Percentiles rank a stretch among this genome's conserved stretches.
Evolutionary conservation across 441 rosid species (phyloP).

Genomic region (Jatropha multifida): DNA sequence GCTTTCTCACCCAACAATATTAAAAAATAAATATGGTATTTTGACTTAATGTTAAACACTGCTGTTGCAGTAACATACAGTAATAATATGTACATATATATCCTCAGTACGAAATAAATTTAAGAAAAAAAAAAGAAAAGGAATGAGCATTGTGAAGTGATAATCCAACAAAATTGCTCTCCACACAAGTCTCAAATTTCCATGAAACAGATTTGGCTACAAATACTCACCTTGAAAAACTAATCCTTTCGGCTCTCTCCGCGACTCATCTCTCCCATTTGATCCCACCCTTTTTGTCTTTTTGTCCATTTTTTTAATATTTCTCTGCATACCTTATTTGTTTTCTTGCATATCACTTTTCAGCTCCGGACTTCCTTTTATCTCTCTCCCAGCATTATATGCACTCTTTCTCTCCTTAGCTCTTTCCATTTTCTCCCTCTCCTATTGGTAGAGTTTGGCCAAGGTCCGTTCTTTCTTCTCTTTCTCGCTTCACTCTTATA

Average conservation of each 20-base stretch:
- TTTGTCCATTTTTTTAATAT: neutral
- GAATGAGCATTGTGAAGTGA: neutral
- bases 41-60: too few relatives aligned
- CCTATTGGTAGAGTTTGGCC: conserved; percentile 13
- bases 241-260: conserved; percentile 17
- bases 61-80: too few relatives aligned
- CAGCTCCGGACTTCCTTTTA: neutral
- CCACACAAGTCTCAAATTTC: conserved; percentile 21
- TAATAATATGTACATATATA: too few relatives aligned
- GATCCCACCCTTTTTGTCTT: conserved; percentile 22
- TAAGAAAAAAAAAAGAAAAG: neutral
- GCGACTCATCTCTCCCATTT: neutral
- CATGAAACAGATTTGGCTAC: conserved; percentile 30
- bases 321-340: conserved; percentile 6
- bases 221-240: conserved; percentile 24
- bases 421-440: conserved; percentile 17
- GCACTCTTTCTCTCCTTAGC: neutral
- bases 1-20: too few relatives aligned
- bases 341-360: conserved; percentile 7
- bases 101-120: too few relatives aligned
- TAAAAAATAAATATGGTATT: too few relatives aligned
- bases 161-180: conserved; percentile 10
- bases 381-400: neutral
- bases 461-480: conserved; percentile 29
- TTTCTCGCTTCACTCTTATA: neutral